Percentiles rank a stretch among this genome's conserved stretches.
phyloP scores from a whole-genome alignment of 1,284 basidiomycete genomes.

The Agroathelia rolfsii region DNA sequence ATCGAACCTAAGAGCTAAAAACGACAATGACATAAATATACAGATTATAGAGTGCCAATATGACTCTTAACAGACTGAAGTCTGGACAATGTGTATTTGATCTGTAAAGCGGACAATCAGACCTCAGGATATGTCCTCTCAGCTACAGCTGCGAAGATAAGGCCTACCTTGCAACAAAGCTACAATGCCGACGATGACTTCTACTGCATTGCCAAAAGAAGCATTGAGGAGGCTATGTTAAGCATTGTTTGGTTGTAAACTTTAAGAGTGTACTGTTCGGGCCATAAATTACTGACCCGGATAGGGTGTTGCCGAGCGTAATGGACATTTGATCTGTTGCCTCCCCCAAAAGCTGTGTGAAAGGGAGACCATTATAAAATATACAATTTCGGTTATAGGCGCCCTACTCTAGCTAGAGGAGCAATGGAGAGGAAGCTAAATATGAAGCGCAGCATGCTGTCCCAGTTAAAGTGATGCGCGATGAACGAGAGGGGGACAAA shows the following conservation, averaged over 20 bases:
- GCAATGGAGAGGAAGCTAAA: slow-evolving; percentile 84
- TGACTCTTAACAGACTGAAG: slow-evolving; percentile 59
- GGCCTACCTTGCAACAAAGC: slow-evolving; percentile 80
- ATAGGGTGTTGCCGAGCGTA: slow-evolving; percentile 73
- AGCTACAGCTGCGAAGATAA: no score
- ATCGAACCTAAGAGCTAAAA: slow-evolving; percentile 72
- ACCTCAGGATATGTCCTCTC: slow-evolving; percentile 5
- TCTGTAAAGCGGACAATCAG: slow-evolving; percentile 27
- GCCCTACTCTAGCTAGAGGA: slow-evolving; percentile 72
- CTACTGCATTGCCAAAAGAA: slow-evolving; percentile 72
- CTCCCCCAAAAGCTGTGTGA: slow-evolving; percentile 65
- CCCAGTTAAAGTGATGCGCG: slow-evolving; percentile 60
- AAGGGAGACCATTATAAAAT: no score
- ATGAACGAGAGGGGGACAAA: slow-evolving; percentile 65
- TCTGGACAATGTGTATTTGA: slow-evolving; percentile 80
- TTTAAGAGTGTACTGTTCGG: no score
- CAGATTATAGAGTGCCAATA: no score
- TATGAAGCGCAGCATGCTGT: slow-evolving; percentile 70
- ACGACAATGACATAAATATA: no score
- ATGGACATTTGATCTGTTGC: slow-evolving; percentile 81
- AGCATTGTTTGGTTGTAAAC: no score
- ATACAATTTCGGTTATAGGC: neutral
- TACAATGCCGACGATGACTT: slow-evolving; percentile 82
- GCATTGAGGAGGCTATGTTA: slow-evolving; percentile 85
- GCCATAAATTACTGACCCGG: no score